Percentiles rank a stretch among this genome's conserved stretches.
Evolutionary conservation across 2,329 filamentous ascomycete genomes (phyloP).

Genomic region (Cryoendolithus antarcticus): DNA sequence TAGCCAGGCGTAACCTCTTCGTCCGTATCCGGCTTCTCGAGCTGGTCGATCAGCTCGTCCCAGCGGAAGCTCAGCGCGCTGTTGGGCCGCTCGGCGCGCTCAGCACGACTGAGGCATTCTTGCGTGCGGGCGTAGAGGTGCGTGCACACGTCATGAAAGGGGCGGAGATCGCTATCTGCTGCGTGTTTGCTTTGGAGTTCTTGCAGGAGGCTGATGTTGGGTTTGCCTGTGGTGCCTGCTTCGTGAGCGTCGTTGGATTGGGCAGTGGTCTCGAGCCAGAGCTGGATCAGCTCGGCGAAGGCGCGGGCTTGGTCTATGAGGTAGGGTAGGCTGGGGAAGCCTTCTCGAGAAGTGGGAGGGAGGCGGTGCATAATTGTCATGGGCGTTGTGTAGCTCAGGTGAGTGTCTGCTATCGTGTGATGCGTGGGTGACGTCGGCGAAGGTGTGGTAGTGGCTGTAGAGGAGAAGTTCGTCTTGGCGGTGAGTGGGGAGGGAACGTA

Average conservation of each 20-base stretch:
- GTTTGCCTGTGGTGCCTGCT: slow-evolving; percentile 20
- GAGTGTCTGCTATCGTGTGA: slow-evolving; percentile 19
- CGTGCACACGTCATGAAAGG: slow-evolving; percentile 38
- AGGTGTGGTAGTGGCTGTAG: slow-evolving; percentile 10
- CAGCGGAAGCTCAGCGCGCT: slow-evolving; percentile 37
- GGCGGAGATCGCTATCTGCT: slow-evolving; percentile 33
- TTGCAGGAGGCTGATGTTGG: slow-evolving; percentile 21
- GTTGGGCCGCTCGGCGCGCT: slow-evolving; percentile 39
- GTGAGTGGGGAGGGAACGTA: slow-evolving; percentile 59
- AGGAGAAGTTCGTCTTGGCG: slow-evolving; percentile 40
- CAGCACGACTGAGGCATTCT: slow-evolving; percentile 39
- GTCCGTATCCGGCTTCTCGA: slow-evolving; percentile 18
- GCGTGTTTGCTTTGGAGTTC: slow-evolving; percentile 12
- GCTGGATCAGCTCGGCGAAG: slow-evolving; percentile 68
- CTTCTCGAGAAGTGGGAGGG: slow-evolving; percentile 70
- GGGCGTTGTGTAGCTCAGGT: slow-evolving; percentile 64
- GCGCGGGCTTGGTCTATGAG: slow-evolving; percentile 80
- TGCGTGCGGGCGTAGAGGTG: slow-evolving; percentile 35
- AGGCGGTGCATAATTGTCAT: slow-evolving; percentile 78
- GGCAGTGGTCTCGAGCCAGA: slow-evolving; percentile 54
- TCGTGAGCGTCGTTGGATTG: slow-evolving; percentile 13
- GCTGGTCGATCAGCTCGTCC: slow-evolving; percentile 41
- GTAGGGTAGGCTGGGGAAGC: slow-evolving; percentile 85
- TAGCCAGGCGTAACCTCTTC: slow-evolving; percentile 10
- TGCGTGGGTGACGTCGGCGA: slow-evolving; percentile 15